phyloP scores from a whole-genome alignment of 1,284 basidiomycete genomes.

The Moesziomyces sp. region DNA sequence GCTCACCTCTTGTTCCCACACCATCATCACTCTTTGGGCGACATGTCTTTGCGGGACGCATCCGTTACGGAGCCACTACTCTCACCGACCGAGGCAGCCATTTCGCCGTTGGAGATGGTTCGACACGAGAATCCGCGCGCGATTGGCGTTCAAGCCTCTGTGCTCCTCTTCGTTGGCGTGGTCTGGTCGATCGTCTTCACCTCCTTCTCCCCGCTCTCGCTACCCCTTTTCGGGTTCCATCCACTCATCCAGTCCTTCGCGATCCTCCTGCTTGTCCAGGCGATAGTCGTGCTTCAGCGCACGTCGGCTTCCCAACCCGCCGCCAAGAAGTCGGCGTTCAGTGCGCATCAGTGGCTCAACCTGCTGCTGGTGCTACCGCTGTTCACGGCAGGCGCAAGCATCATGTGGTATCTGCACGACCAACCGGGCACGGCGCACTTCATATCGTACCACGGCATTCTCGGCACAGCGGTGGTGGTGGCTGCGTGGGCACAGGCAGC shows the following conservation, averaged over 20 bases:
- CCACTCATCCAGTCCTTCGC: constrained; percentile 52
- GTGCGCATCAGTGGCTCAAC: constrained; percentile 45
- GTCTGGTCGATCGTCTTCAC: constrained; percentile 47
- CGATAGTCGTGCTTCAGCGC: constrained; percentile 52
- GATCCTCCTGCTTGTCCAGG: constrained; percentile 50
- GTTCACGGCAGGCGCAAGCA: constrained; percentile 51
- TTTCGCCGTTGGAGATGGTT: constrained; percentile 27
- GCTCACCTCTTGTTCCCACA: neutral
- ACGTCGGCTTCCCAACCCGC: constrained; percentile 22
- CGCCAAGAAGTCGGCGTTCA: constrained; percentile 37
- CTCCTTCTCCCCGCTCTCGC: constrained; percentile 14
- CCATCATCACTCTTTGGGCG: neutral
- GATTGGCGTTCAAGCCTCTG: constrained; percentile 20
- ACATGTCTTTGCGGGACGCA: neutral
- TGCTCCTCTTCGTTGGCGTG: constrained; percentile 44
- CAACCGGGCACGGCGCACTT: constrained; percentile 44
- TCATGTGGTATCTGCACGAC: constrained; percentile 62
- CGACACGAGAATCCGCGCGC: constrained; percentile 17
- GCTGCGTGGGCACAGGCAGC: constrained; percentile 55
- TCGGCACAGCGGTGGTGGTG: constrained; percentile 38
- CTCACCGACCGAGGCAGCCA: too few relatives aligned
- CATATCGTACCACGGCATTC: constrained; percentile 54
- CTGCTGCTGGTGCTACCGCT: constrained; percentile 48
- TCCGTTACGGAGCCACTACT: neutral
- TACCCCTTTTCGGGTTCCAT: constrained; percentile 60